phyloP scores from a whole-genome alignment of 2,329 filamentous ascomycete species.

The Colletotrichum tropicicola region DNA sequence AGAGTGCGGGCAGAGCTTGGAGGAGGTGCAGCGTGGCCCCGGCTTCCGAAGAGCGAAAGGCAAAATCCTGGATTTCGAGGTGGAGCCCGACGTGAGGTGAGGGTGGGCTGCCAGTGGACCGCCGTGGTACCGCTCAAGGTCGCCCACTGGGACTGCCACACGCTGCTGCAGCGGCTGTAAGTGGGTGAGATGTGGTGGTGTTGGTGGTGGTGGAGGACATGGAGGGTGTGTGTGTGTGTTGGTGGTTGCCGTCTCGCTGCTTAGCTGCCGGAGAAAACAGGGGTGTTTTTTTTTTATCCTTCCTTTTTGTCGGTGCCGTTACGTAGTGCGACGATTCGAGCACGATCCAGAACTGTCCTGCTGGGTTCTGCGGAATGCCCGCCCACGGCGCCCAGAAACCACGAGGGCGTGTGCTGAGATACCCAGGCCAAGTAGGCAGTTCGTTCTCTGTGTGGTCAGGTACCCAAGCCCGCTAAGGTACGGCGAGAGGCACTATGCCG shows the following conservation, averaged over 20 bases:
- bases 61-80: slow-evolving; percentile 23
- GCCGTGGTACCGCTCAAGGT: background rate
- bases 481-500: background rate
- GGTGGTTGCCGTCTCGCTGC: no score
- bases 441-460: background rate
- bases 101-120: slow-evolving; percentile 4
- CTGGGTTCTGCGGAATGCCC: slow-evolving; percentile 19
- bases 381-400: slow-evolving; percentile 3
- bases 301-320: background rate
- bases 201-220: background rate
- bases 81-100: slow-evolving; percentile 14
- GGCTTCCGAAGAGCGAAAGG: slow-evolving; percentile 13
- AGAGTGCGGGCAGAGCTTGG: background rate
- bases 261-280: no score
- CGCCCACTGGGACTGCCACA: background rate
- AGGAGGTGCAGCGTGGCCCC: slow-evolving; percentile 10
- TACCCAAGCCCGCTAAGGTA: background rate
- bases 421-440: background rate
- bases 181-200: background rate
- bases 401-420: slow-evolving; percentile 18
- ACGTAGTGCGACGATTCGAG: slow-evolving; percentile 20
- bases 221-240: no score
- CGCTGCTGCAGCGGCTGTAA: slow-evolving; percentile 15
- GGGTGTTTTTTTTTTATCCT: background rate
- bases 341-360: background rate